Base-by-base conservation (phyloP, 1,284 basidiomycete genomes). In the Fereydounia khargensis region DNA sequence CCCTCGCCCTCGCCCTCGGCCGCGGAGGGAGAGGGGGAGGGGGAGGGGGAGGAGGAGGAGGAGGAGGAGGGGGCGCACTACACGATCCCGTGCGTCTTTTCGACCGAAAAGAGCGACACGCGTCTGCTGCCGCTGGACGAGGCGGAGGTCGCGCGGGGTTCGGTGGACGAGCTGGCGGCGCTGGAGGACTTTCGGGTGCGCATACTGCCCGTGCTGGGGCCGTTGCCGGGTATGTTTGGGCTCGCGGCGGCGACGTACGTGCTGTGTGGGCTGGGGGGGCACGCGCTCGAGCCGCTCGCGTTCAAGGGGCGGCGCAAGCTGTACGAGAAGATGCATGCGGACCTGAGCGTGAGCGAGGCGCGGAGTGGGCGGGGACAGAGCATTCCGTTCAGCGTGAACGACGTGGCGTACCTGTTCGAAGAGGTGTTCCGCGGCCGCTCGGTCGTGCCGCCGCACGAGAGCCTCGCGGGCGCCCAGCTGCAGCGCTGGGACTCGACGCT, bases 131-230 rank as follows among this genome's bases (percentile, higher is more conserved):
- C 94, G 0, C 80, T 98, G 0, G 83, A 89, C 0, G 90, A 96
- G 52, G 89, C 91, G 53, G 91, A 97, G 77, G 92, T 91, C 74
- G 79, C 86, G 66, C 90, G 88, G 75, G 95, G 94, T 11, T 80
- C 85, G 17, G 86, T 97, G 5, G 86, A 89, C 68, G 92, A 98
- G 77, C 82, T 98, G 3, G 86, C 88, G 9, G 87, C 87, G 4
- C 87, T 97, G 50, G 88, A 94, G 70, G 90, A 96, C 74, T 98
- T 97, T 78, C 81, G 95, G 25, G 90, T 94, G 5, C 82, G 91
- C 34, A 90, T 92, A 55, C 76, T 94, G 6, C 90, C 90, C 22
- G 90, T 92, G 6, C 81, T 92, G 6, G 88, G 87, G 1, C 69
- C 73, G 1, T 39, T 75, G 5, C 73, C 73, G 3, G 71, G 69